phyloP scores from a whole-genome alignment of 257 asterid species.

The Coffea eugenioides region DNA sequence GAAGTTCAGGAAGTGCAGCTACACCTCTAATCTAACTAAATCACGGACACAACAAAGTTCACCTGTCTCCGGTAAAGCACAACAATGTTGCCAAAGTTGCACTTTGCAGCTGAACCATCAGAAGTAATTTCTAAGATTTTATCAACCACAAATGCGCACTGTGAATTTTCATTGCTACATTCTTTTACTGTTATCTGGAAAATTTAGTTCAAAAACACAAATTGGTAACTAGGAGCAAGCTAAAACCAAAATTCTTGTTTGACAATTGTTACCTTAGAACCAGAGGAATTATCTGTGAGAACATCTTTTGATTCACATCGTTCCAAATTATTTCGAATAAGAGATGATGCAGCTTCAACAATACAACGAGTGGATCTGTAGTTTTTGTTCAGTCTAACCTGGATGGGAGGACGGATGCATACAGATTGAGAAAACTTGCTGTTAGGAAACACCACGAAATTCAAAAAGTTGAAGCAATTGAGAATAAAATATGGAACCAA shows the following conservation, averaged over 20 bases:
- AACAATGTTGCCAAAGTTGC: constrained; percentile 66
- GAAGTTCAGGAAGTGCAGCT: constrained; percentile 1
- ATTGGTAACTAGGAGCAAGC: constrained; percentile 2
- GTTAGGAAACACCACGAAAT: constrained; percentile 17
- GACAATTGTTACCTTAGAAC: constrained; percentile 62
- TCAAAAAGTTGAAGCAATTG: constrained; percentile 15
- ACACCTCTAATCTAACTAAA: constrained; percentile 16
- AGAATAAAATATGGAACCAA: neutral
- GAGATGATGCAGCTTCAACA: constrained; percentile 87
- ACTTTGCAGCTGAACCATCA: constrained; percentile 56
- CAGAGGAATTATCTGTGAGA: constrained; percentile 74
- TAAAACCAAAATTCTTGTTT: neutral
- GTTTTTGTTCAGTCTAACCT: constrained; percentile 84
- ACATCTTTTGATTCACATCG: constrained; percentile 70
- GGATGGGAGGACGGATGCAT: neutral
- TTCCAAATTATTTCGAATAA: constrained; percentile 67
- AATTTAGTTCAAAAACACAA: constrained; percentile 10
- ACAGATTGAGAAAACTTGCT: constrained; percentile 22
- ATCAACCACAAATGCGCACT: constrained; percentile 90
- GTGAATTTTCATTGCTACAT: constrained; percentile 88
- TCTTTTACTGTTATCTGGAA: constrained; percentile 79
- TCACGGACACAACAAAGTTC: constrained; percentile 29
- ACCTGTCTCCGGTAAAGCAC: constrained; percentile 99
- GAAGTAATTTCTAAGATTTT: constrained; percentile 78
- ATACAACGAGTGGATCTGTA: constrained; percentile 93